Percentiles rank a stretch among this genome's conserved stretches.
Conservation (phyloP, 208 protist genomes). For the Novymonas esmeraldas region DNA sequence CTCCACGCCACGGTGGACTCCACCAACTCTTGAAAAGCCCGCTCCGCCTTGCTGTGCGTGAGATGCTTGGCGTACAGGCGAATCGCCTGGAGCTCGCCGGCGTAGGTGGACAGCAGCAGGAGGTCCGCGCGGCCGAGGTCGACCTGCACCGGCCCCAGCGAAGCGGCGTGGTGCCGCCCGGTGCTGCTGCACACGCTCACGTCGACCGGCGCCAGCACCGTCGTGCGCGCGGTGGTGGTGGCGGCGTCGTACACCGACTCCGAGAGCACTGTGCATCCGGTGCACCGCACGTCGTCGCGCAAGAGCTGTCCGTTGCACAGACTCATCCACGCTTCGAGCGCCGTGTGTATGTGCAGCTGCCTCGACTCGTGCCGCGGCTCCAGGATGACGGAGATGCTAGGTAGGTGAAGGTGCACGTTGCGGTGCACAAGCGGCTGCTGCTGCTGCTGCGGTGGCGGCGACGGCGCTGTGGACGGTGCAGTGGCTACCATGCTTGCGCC, state of each 20-base stretch:
- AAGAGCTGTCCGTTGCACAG: constrained; percentile 20
- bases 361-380: constrained; percentile 23
- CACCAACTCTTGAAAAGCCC: constrained; percentile 34
- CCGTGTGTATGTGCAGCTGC: constrained; percentile 22
- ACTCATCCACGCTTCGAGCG: constrained; percentile 15
- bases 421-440: constrained; percentile 13
- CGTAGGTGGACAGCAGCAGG: constrained; percentile 34
- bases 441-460: not conserved
- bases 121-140: constrained; percentile 49
- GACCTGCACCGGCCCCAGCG: constrained; percentile 31
- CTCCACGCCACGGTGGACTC: constrained; percentile 40
- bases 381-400: constrained; percentile 27
- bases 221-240: constrained; percentile 44
- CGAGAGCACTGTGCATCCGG: constrained; percentile 24
- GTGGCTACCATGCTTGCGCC: not conserved
- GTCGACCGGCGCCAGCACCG: constrained; percentile 42
- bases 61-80: constrained; percentile 28
- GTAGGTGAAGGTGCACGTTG: constrained; percentile 24
- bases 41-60: constrained; percentile 38
- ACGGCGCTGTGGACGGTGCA: not conserved
- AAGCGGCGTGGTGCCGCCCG: constrained; percentile 47
- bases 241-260: constrained; percentile 31
- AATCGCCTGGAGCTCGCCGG: constrained; percentile 28
- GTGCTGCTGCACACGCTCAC: constrained; percentile 35
- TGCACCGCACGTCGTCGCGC: constrained; percentile 28